Evolutionary conservation across 2,329 filamentous ascomycete species (phyloP).

Genomic region (Hypomyces perniciosus): DNA sequence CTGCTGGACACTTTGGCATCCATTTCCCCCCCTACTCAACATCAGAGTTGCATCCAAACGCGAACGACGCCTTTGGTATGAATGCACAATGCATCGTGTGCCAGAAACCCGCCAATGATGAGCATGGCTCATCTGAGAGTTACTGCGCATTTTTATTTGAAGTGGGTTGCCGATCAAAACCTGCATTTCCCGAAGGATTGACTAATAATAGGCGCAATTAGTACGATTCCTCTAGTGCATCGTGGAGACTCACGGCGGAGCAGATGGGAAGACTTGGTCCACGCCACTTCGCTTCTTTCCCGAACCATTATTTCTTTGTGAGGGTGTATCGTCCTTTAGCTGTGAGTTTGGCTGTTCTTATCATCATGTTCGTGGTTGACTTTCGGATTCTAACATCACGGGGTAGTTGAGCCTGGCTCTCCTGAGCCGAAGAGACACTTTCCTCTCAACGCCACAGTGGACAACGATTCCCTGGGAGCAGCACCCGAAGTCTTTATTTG

Average conservation of each 20-base stretch:
- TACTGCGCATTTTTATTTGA: conserved; percentile 50
- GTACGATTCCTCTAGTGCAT: conserved; percentile 39
- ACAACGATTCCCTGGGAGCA: conserved; percentile 43
- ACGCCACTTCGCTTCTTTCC: conserved; percentile 42
- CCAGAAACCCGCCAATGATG: conserved; percentile 28
- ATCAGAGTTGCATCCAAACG: conserved; percentile 31
- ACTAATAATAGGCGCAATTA: conserved; percentile 18
- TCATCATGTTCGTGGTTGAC: neutral
- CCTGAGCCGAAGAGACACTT: conserved; percentile 43
- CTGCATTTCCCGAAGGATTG: neutral
- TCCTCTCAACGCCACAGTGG: conserved; percentile 48
- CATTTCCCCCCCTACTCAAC: conserved; percentile 35
- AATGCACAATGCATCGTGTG: conserved; percentile 40
- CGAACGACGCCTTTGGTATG: conserved; percentile 34
- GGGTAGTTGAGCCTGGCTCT: conserved; percentile 41
- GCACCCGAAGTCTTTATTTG: conserved; percentile 46
- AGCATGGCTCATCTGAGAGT: conserved; percentile 29
- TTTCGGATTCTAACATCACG: neutral
- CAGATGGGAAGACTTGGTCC: conserved; percentile 40
- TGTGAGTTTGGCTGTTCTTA: conserved; percentile 32
- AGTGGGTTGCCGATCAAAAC: conserved; percentile 29
- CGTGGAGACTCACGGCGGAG: conserved; percentile 33
- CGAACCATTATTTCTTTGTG: conserved; percentile 52
- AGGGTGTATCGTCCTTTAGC: conserved; percentile 48
- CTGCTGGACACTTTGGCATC: conserved; percentile 27